Evolutionary conservation across 805 yeast genomes (phyloP).

Genomic region (Lipomyces yamadae): DNA sequence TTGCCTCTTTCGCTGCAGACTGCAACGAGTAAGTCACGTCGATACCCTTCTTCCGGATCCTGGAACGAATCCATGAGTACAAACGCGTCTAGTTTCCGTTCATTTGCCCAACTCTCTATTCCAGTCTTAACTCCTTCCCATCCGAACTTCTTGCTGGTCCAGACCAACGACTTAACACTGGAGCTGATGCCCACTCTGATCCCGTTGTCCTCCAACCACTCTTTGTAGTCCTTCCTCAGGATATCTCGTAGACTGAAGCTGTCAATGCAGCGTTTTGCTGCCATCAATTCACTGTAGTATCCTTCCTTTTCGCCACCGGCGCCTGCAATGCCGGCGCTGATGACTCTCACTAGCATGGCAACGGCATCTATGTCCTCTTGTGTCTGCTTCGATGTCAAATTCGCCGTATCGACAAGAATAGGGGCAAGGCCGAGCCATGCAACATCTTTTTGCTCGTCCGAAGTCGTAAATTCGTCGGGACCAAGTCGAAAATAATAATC

Average conservation of each 20-base stretch:
- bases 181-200: slow-evolving; percentile 75
- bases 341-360: slow-evolving; percentile 44
- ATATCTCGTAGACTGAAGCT: slow-evolving; percentile 67
- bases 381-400: slow-evolving; percentile 59
- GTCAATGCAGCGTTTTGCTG: slow-evolving; percentile 64
- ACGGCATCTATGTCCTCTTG: slow-evolving; percentile 58
- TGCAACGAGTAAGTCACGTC: slow-evolving; percentile 53
- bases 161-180: slow-evolving; percentile 63
- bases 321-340: not conserved
- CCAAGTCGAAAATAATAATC: slow-evolving; percentile 37
- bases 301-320: slow-evolving; percentile 4
- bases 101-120: slow-evolving; percentile 43
- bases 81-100: slow-evolving; percentile 49
- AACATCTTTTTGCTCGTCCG: slow-evolving; percentile 37
- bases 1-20: slow-evolving; percentile 37
- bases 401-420: slow-evolving; percentile 74
- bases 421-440: slow-evolving; percentile 66
- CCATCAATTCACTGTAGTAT: slow-evolving; percentile 47
- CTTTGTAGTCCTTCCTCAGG: slow-evolving; percentile 82
- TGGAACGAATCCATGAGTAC: slow-evolving; percentile 57
- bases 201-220: slow-evolving; percentile 52
- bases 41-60: slow-evolving; percentile 45
- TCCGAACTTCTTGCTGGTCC: slow-evolving; percentile 50
- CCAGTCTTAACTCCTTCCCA: slow-evolving; percentile 41
- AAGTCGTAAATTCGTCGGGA: slow-evolving; percentile 8